These are phyloP conservation scores for Alternaria burnsii DNA, from an alignment of 2,329 filamentous ascomycete species.

Conservation along the genomic window DNA sequence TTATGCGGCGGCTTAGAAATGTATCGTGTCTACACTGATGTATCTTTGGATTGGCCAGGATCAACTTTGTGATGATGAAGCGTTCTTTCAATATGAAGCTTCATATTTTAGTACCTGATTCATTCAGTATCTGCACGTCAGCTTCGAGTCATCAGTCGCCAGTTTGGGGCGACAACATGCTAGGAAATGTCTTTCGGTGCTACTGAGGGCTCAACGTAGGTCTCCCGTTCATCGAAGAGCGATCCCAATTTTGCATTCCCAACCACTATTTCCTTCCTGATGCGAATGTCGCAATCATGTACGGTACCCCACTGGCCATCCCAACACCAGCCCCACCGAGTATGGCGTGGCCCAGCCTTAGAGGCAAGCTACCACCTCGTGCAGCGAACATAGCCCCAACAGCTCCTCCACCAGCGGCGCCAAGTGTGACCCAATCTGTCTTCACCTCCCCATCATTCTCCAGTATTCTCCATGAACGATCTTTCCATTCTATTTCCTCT, in stretches of 20 bases:
- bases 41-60: neutral
- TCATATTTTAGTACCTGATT: neutral
- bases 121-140: neutral
- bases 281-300: slow-evolving; percentile 29
- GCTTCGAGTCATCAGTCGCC: neutral
- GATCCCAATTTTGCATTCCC: neutral
- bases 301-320: slow-evolving; percentile 61
- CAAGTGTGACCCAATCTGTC: slow-evolving; percentile 65
- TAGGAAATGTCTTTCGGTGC: neutral
- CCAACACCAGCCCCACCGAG: slow-evolving; percentile 60
- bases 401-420: slow-evolving; percentile 53
- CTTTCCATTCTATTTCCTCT: slow-evolving; percentile 70
- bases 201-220: neutral
- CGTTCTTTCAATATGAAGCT: neutral
- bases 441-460: slow-evolving; percentile 64
- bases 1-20: neutral
- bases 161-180: neutral
- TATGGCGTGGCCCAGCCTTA: slow-evolving; percentile 49
- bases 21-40: neutral
- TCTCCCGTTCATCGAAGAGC: neutral
- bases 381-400: slow-evolving; percentile 43
- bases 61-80: neutral
- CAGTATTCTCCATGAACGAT: slow-evolving; percentile 68
- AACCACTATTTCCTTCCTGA: slow-evolving; percentile 24
- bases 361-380: slow-evolving; percentile 36